Evolutionary conservation across 2,329 filamentous ascomycete genomes (phyloP).

Genomic region (Penicillium expansum): DNA sequence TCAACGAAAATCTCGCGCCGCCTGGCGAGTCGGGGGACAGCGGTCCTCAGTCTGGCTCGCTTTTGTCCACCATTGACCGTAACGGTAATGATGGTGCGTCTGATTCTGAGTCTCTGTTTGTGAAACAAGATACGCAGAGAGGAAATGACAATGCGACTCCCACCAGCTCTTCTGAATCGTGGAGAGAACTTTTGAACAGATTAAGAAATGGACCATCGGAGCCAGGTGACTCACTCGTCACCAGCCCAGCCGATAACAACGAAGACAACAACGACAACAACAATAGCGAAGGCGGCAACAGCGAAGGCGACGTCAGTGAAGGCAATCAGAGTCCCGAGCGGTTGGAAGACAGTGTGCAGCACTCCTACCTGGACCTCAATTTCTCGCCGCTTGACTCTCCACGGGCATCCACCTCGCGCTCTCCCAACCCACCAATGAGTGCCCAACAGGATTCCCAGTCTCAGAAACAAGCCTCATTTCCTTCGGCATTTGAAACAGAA

Average conservation of each 20-base stretch:
- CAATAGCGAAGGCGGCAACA: neutral
- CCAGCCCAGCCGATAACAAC: neutral
- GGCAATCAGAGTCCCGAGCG: conserved; percentile 1
- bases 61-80: conserved; percentile 14
- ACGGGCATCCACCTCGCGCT: conserved; percentile 10
- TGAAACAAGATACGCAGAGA: neutral
- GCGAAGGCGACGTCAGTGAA: neutral
- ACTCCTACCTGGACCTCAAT: conserved; percentile 15
- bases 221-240: neutral
- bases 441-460: conserved; percentile 11
- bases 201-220: neutral
- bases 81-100: neutral
- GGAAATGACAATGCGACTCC: neutral
- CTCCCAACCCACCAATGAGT: conserved; percentile 12
- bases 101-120: neutral
- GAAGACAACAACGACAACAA: neutral
- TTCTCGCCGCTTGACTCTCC: conserved; percentile 11
- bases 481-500: neutral
- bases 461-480: neutral
- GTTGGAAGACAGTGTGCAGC: conserved; percentile 12
- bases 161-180: neutral
- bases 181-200: neutral
- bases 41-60: conserved; percentile 15
- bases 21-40: neutral
- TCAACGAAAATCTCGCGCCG: conserved; percentile 7